phyloP scores from a whole-genome alignment of 345 rosid genomes.

The Trapa incisa region DNA sequence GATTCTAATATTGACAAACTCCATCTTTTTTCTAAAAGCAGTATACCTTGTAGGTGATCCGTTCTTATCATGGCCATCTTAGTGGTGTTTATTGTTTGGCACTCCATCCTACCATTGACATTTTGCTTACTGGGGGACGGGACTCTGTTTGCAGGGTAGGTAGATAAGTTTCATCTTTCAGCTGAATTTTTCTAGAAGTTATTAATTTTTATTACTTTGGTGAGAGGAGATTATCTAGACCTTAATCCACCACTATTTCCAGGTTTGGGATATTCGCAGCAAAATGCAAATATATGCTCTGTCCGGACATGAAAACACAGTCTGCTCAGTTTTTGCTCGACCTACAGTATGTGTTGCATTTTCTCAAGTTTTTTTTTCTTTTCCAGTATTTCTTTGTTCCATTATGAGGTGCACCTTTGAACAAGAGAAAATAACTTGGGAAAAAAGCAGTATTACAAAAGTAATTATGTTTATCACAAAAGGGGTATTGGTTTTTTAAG shows the following conservation, averaged over 20 bases:
- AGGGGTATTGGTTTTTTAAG: background rate
- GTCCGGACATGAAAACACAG: conserved; percentile 90
- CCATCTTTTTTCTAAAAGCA: background rate
- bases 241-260: conserved; percentile 15
- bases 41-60: conserved; percentile 46
- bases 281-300: conserved; percentile 94
- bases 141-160: conserved; percentile 98
- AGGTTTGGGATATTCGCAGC: conserved; percentile 99
- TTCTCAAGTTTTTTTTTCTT: background rate
- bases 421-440: background rate
- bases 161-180: background rate
- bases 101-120: conserved; percentile 83
- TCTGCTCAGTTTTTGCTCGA: conserved; percentile 89
- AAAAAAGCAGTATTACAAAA: background rate
- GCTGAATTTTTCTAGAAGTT: background rate
- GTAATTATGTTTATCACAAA: background rate
- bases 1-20: background rate
- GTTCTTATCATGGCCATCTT: conserved; percentile 96
- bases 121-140: conserved; percentile 91
- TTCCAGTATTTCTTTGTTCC: background rate
- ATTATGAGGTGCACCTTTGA: background rate
- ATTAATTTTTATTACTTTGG: conserved; percentile 6
- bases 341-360: conserved; percentile 47
- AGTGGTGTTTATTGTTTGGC: conserved; percentile 99
- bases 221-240: conserved; percentile 6